Conservation (phyloP, 164 flowering plant species). For the Echeveria elegans region DNA sequence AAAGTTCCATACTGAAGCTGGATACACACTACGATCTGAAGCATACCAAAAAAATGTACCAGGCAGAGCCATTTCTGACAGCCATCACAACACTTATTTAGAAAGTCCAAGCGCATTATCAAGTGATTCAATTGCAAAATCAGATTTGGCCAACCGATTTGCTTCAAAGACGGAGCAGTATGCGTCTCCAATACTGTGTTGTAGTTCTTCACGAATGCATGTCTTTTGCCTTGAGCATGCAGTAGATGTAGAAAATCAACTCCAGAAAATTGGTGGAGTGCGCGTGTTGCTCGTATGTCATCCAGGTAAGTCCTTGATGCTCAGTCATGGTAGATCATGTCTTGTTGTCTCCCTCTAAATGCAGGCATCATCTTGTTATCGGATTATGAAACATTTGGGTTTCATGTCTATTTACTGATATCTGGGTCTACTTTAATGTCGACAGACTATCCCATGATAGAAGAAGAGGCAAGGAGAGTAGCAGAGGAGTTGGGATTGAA, state of each 20-base stretch:
- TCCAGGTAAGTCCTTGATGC: slow-evolving; percentile 60
- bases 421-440: not conserved
- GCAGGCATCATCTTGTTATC: not conserved
- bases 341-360: not conserved
- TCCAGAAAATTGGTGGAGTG: slow-evolving; percentile 72
- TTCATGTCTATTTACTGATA: not conserved
- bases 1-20: slow-evolving; percentile 16
- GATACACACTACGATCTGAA: slow-evolving; percentile 16
- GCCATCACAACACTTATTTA: slow-evolving; percentile 15
- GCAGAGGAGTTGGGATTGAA: slow-evolving; percentile 62
- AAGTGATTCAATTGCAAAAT: slow-evolving; percentile 19
- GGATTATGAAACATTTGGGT: not conserved
- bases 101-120: slow-evolving; percentile 17
- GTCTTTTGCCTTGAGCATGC: slow-evolving; percentile 98
- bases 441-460: slow-evolving; percentile 78
- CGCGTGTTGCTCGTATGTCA: slow-evolving; percentile 68
- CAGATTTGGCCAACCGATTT: slow-evolving; percentile 15
- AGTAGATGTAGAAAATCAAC: slow-evolving; percentile 67
- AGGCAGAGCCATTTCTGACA: slow-evolving; percentile 18
- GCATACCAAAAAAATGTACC: slow-evolving; percentile 13
- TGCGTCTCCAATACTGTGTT: slow-evolving; percentile 35
- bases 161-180: slow-evolving; percentile 17
- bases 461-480: slow-evolving; percentile 58
- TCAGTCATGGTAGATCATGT: not conserved
- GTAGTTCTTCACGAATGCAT: slow-evolving; percentile 73